Evolutionary conservation across 768 basidiomycete genomes (phyloP), one percentile per base, ranked within the genome.

Genomic region (Suillus ampliporus): DNA sequence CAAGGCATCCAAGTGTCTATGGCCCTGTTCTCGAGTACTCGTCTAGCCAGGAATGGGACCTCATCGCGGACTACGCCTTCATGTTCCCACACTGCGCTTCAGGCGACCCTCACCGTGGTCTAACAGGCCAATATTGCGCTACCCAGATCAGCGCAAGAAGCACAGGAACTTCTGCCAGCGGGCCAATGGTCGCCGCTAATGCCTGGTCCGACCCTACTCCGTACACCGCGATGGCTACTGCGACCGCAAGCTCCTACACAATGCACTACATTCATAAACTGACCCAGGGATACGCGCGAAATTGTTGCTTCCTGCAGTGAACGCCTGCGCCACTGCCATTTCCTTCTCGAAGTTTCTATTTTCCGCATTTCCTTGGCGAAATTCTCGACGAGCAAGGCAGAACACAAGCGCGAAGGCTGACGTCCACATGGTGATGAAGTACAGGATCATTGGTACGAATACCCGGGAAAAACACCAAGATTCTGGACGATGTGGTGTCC

Each of bases 261-360:
- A 43, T 44, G 23, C 47, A 47, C 28, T 21, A 6, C 1, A 31
- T 23, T 17, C 13, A 21, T 15, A 9, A 35, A 6, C 21, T 19
- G 2, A 37, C 35, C 28, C 21, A 26, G 21, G 34, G 11, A 17
- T 21, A 76, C 84, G 70, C 52, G 89, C 89, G 64, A 90, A 89
- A 68, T 92, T 94, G 69, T 92, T 93, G 61, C 87, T 89, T 2
- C 86, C 87, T 0, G 90, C 90, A 0, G 92, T 93, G 74, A 94
- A 94, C 0, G 87, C 82, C 69, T 94, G 92, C 3, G 88, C 86
- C 2, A 89, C 89, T 0, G 90, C 89, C n/a, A n/a, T n/a, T n/a
- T n/a, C n/a, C n/a, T n/a, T n/a, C n/a, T n/a, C n/a, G n/a, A n/a
- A n/a, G n/a, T n/a, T n/a, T n/a, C 65, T 52, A 44, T 2, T 17